Conservation (phyloP, 2,329 filamentous ascomycete genomes). For the Tolypocladium album region DNA sequence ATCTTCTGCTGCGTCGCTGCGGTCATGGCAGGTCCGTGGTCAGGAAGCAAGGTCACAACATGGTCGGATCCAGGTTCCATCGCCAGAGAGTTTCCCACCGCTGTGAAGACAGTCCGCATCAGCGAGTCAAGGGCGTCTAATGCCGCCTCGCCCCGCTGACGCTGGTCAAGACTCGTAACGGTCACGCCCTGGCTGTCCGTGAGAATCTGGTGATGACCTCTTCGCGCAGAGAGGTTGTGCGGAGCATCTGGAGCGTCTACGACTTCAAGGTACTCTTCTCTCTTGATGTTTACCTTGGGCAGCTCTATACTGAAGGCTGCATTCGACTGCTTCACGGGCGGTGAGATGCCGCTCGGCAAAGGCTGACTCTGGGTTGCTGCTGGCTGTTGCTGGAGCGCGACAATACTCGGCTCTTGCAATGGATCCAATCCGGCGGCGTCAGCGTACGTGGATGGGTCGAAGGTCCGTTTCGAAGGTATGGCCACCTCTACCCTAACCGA, state of each 20-base stretch:
- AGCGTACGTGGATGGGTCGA: slow-evolving; percentile 25
- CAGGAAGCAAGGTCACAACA: slow-evolving; percentile 40
- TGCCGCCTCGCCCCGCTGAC: slow-evolving; percentile 67
- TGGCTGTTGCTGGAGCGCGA: not conserved
- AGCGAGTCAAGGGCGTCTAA: slow-evolving; percentile 60
- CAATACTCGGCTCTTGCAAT: not conserved
- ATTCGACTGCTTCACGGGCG: slow-evolving; percentile 4
- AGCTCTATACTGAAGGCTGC: slow-evolving; percentile 37
- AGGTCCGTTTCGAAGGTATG: slow-evolving; percentile 31
- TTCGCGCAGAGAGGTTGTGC: slow-evolving; percentile 37
- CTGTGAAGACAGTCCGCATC: slow-evolving; percentile 62
- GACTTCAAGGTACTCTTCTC: slow-evolving; percentile 40
- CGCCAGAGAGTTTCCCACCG: slow-evolving; percentile 58
- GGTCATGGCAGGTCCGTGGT: slow-evolving; percentile 56
- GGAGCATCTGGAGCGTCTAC: slow-evolving; percentile 35
- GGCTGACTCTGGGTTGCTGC: slow-evolving; percentile 1
- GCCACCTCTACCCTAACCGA: slow-evolving; percentile 34
- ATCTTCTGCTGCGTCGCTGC: slow-evolving; percentile 57
- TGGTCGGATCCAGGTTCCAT: slow-evolving; percentile 44
- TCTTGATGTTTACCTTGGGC: slow-evolving; percentile 31
- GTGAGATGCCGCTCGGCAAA: slow-evolving; percentile 5
- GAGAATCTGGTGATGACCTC: slow-evolving; percentile 37
- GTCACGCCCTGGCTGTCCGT: slow-evolving; percentile 46
- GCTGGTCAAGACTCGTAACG: slow-evolving; percentile 61
- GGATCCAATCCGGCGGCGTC: slow-evolving; percentile 16